A percentile compares a stretch with the other conserved stretches of the same genome.
Conservation (phyloP, 2,329 filamentous ascomycete genomes). For the Coniochaeta sp. region DNA sequence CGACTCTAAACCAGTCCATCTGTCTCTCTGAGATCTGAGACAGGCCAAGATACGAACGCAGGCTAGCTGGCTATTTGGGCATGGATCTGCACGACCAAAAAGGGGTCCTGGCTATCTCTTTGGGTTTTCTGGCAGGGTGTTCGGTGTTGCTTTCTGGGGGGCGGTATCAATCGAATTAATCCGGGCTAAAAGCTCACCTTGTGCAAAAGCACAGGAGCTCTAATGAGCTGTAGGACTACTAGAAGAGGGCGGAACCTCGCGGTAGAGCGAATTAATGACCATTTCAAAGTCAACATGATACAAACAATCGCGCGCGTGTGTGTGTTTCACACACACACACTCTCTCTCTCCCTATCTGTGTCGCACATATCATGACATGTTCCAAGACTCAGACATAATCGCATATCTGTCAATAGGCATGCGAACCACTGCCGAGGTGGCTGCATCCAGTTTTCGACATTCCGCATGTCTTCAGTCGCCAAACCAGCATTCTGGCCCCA, state of each 20-base stretch:
- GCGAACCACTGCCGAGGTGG: neutral
- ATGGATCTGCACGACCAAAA: neutral
- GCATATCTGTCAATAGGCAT: neutral
- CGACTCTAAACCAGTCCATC: conserved; percentile 21
- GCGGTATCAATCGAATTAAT: neutral
- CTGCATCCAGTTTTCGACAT: neutral
- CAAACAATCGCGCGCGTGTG: too few species aligned
- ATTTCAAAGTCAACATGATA: neutral
- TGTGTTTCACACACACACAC: too few species aligned
- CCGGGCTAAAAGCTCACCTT: neutral
- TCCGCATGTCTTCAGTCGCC: neutral
- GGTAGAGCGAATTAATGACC: neutral
- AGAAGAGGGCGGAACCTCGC: neutral
- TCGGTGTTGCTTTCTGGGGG: neutral
- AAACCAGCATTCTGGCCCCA: neutral
- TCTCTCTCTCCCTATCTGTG: neutral
- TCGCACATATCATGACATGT: neutral
- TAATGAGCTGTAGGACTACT: neutral
- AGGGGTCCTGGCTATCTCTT: neutral
- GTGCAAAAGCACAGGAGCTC: neutral
- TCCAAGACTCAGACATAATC: neutral
- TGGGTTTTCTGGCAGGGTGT: neutral
- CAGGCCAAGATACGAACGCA: neutral
- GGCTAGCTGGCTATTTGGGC: neutral
- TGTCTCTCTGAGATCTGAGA: neutral